Conservation (phyloP, 1,284 basidiomycete genomes). For the Trichosporon faecale region DNA sequence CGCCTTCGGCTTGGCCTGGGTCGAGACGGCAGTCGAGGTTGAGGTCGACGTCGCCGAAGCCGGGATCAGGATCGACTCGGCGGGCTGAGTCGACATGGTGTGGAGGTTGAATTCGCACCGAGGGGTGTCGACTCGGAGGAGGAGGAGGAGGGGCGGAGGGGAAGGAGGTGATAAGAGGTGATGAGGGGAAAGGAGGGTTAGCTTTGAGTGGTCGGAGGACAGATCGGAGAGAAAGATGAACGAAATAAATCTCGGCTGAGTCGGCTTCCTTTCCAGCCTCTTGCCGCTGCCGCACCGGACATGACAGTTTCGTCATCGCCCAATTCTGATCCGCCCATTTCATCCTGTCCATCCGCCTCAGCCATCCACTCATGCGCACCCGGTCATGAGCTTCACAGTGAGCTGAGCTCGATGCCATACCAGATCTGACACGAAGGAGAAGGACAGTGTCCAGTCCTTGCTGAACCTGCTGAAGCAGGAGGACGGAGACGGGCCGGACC, state of each 20-base stretch:
- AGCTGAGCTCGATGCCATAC: neutral
- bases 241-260: slow-evolving; percentile 11
- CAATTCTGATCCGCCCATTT: slow-evolving; percentile 7
- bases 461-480: slow-evolving; percentile 37
- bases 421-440: neutral
- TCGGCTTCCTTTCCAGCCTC: slow-evolving; percentile 2
- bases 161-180: neutral
- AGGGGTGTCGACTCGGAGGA: neutral
- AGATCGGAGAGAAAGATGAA: neutral
- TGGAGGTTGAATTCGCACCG: neutral
- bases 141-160: neutral
- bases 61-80: slow-evolving; percentile 7
- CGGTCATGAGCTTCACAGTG: slow-evolving; percentile 5
- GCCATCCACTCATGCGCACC: neutral
- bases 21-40: neutral
- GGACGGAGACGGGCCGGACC: slow-evolving; percentile 32
- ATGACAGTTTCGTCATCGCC: slow-evolving; percentile 4
- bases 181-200: neutral
- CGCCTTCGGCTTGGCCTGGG: slow-evolving; percentile 30
- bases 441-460: slow-evolving; percentile 33
- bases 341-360: neutral
- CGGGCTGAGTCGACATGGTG: slow-evolving; percentile 5
- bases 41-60: neutral
- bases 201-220: neutral
- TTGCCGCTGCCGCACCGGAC: neutral